These are phyloP conservation scores for Geosmithia flava DNA, from an alignment of 2,329 filamentous ascomycete genomes.

Conservation along the genomic window DNA sequence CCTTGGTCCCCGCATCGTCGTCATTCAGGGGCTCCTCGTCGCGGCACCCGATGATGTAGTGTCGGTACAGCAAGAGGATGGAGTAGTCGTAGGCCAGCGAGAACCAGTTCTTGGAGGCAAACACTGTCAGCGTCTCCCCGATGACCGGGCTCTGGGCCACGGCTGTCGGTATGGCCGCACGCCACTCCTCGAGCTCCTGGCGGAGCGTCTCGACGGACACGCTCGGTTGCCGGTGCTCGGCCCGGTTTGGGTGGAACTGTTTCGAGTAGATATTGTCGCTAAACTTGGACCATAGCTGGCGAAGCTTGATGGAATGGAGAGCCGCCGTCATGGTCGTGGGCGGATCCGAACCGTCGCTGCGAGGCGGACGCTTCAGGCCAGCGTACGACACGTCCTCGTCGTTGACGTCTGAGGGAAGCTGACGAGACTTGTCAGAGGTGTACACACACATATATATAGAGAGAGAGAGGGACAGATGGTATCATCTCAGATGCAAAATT, in stretches of 20 bases:
- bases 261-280: constrained; percentile 11
- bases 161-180: constrained; percentile 6
- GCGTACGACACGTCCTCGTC: constrained; percentile 1
- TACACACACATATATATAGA: no score
- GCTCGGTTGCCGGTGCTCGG: constrained; percentile 1
- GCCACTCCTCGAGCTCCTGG: constrained; percentile 14
- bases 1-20: constrained; percentile 6
- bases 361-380: background rate
- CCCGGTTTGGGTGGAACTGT: background rate
- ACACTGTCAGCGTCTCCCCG: constrained; percentile 13
- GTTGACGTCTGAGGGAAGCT: constrained; percentile 3
- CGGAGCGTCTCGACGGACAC: constrained; percentile 8
- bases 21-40: background rate
- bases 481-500: background rate
- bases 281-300: constrained; percentile 15
- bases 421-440: background rate
- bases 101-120: constrained; percentile 23
- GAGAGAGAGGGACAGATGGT: background rate
- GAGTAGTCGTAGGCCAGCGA: constrained; percentile 22
- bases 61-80: constrained; percentile 22
- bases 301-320: constrained; percentile 12
- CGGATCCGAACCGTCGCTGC: constrained; percentile 1
- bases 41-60: constrained; percentile 7
- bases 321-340: constrained; percentile 15
- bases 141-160: background rate